phyloP scores from a whole-genome alignment of 805 yeast species.

The Candida vartiovaarae region DNA sequence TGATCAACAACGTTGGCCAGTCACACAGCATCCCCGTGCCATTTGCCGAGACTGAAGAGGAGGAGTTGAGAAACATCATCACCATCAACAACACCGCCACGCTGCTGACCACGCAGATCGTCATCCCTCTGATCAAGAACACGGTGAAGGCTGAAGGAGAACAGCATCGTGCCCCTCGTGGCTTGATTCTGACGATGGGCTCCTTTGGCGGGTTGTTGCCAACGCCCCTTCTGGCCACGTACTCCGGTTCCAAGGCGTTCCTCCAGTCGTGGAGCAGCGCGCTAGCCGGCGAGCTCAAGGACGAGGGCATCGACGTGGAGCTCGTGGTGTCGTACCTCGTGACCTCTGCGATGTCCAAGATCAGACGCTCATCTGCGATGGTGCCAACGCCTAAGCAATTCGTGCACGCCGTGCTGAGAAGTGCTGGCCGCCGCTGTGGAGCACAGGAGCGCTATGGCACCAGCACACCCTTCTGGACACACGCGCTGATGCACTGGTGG shows the following conservation, averaged over 20 bases:
- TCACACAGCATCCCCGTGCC: constrained; percentile 95
- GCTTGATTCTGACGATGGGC: constrained; percentile 89
- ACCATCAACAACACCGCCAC: constrained; percentile 84
- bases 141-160: constrained; percentile 35
- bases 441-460: constrained; percentile 89
- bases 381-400: constrained; percentile 81
- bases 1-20: constrained; percentile 91
- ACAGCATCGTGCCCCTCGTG: constrained; percentile 36
- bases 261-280: constrained; percentile 90
- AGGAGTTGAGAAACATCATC: constrained; percentile 73
- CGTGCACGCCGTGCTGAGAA: constrained; percentile 62
- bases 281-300: constrained; percentile 73
- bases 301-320: constrained; percentile 75
- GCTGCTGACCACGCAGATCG: constrained; percentile 71
- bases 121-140: constrained; percentile 60
- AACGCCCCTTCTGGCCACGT: constrained; percentile 85
- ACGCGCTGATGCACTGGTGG: constrained; percentile 84
- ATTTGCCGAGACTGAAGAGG: constrained; percentile 67
- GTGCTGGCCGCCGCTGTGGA: constrained; percentile 80
- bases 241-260: constrained; percentile 94
- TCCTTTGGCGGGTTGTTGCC: constrained; percentile 94
- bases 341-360: constrained; percentile 92
- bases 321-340: constrained; percentile 82
- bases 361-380: constrained; percentile 62
- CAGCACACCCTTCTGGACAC: constrained; percentile 87